A percentile compares a stretch with the other conserved stretches of the same genome.
phyloP scores from a whole-genome alignment of 768 basidiomycete genomes.

The Cubamyces sp. region DNA sequence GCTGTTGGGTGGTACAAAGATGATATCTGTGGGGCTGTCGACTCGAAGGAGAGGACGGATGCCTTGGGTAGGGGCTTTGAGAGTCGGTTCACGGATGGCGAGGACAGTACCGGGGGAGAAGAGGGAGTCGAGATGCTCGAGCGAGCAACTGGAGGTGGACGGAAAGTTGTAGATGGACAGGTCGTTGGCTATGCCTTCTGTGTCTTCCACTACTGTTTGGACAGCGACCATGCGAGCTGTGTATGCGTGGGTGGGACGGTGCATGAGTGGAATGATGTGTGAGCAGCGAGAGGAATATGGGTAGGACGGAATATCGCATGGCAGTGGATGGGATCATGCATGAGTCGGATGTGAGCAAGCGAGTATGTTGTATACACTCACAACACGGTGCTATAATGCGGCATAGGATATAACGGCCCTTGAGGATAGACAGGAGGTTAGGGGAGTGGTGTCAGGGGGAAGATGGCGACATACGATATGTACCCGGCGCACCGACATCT shows the following conservation, averaged over 20 bases:
- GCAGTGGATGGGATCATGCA: too few relatives aligned
- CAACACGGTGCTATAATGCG: constrained; percentile 23
- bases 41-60: constrained; percentile 29
- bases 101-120: constrained; percentile 36
- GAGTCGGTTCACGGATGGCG: constrained; percentile 38
- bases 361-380: background rate
- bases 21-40: constrained; percentile 38
- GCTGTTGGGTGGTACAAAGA: constrained; percentile 24
- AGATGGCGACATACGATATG: constrained; percentile 11
- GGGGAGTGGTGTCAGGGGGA: background rate
- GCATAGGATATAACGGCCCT: constrained; percentile 24
- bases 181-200: constrained; percentile 27
- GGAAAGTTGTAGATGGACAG: constrained; percentile 37
- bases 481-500: constrained; percentile 18
- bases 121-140: constrained; percentile 31
- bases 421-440: background rate
- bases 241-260: background rate
- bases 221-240: constrained; percentile 19
- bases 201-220: constrained; percentile 33
- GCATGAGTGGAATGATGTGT: too few relatives aligned
- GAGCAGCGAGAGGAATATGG: too few relatives aligned
- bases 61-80: constrained; percentile 26
- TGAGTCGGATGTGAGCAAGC: background rate
- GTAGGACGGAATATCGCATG: too few relatives aligned
- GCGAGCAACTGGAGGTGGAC: constrained; percentile 23